Conservation (phyloP, 2,329 filamentous ascomycete genomes). For the Colletotrichum chlorophyti region DNA sequence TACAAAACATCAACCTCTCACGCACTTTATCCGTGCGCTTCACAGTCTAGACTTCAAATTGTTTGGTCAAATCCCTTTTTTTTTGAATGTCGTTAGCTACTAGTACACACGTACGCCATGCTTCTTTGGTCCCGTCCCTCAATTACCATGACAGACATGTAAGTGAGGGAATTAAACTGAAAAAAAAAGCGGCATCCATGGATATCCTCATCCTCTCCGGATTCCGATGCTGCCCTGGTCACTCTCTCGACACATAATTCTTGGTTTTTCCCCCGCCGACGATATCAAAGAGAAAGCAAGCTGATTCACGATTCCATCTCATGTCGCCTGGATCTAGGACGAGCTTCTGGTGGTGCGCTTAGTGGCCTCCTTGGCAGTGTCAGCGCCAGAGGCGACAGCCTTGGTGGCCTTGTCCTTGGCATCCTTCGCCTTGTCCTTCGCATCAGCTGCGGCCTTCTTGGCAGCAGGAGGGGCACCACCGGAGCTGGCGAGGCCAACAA, state of each 20-base stretch:
- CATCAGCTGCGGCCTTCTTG: slow-evolving; percentile 73
- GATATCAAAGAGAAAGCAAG: slow-evolving; percentile 21
- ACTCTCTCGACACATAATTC: slow-evolving; percentile 3
- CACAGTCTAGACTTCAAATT: too few relatives aligned
- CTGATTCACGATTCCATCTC: slow-evolving; percentile 18
- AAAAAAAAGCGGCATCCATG: slow-evolving; percentile 23
- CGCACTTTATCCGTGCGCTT: too few relatives aligned
- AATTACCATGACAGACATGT: slow-evolving; percentile 20
- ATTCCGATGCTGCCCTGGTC: slow-evolving; percentile 4
- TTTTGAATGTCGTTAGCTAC: not conserved
- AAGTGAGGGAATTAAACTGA: slow-evolving; percentile 20
- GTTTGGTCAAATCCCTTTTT: slow-evolving; percentile 18
- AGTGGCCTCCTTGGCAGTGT: slow-evolving; percentile 77
- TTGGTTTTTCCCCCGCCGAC: slow-evolving; percentile 5
- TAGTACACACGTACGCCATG: slow-evolving; percentile 29
- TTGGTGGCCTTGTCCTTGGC: slow-evolving; percentile 76
- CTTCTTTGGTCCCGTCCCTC: slow-evolving; percentile 22
- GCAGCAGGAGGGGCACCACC: slow-evolving; percentile 68
- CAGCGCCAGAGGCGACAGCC: slow-evolving; percentile 66
- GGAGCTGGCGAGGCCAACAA: slow-evolving; percentile 70
- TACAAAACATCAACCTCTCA: too few relatives aligned
- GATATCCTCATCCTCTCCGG: slow-evolving; percentile 1
- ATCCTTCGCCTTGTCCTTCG: slow-evolving; percentile 75
- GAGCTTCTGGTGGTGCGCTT: slow-evolving; percentile 67
- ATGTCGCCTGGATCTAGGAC: slow-evolving; percentile 45